Percentiles rank a stretch among this genome's conserved stretches.
These are phyloP conservation scores for Otatea glauca DNA, from an alignment of 176 grass and related monocot species.

Conservation along the genomic window DNA sequence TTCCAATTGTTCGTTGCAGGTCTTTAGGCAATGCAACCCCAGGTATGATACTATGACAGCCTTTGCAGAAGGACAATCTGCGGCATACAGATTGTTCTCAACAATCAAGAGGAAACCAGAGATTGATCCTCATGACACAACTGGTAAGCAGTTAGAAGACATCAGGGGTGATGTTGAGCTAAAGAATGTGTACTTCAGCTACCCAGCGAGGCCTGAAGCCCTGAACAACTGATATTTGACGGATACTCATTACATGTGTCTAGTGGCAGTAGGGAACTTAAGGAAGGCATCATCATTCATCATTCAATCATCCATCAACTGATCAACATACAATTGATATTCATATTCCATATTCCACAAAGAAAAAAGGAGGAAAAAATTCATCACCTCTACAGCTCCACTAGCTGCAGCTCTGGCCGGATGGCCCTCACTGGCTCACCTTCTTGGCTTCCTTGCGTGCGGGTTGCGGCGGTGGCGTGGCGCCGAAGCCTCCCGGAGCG, in stretches of 20 bases:
- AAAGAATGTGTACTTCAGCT: constrained; percentile 81
- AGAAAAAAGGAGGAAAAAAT: too few relatives aligned
- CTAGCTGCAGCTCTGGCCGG: too few relatives aligned
- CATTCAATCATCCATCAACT: too few relatives aligned
- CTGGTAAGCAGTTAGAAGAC: constrained; percentile 56
- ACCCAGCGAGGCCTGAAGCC: constrained; percentile 57
- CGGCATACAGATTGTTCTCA: constrained; percentile 78
- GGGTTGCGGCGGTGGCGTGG: too few relatives aligned
- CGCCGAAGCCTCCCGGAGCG: too few relatives aligned
- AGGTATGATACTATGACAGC: constrained; percentile 63
- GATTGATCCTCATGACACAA: constrained; percentile 71
- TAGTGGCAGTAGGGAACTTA: constrained; percentile 48
- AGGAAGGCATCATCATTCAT: too few relatives aligned
- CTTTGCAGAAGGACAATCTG: constrained; percentile 82
- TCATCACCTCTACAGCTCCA: too few relatives aligned
- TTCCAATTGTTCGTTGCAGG: constrained; percentile 44
- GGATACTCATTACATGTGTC: constrained; percentile 74
- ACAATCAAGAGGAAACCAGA: constrained; percentile 81
- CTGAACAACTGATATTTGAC: constrained; percentile 70
- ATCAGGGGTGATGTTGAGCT: constrained; percentile 78
- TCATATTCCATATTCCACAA: too few relatives aligned
- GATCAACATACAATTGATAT: too few relatives aligned
- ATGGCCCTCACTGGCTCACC: too few relatives aligned
- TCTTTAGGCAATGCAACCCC: constrained; percentile 83
- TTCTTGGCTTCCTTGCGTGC: too few relatives aligned